Evolutionary conservation across 352 stramenopile species (phyloP).

Genomic region (Phytophthora rubi): DNA sequence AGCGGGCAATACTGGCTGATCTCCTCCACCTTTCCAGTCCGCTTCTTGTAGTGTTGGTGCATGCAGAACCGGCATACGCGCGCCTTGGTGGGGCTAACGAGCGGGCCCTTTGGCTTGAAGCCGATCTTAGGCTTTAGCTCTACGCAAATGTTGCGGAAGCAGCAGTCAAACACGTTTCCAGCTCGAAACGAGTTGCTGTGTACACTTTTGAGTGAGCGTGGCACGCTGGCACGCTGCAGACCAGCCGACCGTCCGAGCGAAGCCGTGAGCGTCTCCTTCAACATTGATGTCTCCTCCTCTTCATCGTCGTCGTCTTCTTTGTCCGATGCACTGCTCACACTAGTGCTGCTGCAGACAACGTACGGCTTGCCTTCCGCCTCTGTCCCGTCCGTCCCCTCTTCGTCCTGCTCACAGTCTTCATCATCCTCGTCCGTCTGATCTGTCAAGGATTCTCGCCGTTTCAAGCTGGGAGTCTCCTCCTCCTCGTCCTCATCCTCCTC

Average conservation of each 20-base stretch:
- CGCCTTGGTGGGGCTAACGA: constrained; percentile 68
- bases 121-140: constrained; percentile 91
- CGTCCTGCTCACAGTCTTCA: constrained; percentile 20
- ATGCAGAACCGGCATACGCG: constrained; percentile 87
- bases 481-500: constrained; percentile 34
- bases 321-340: constrained; percentile 37
- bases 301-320: constrained; percentile 43
- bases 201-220: constrained; percentile 24
- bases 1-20: constrained; percentile 87
- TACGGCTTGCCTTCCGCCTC: constrained; percentile 34
- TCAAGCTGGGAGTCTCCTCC: constrained; percentile 18
- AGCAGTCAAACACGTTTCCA: constrained; percentile 84
- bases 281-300: constrained; percentile 20
- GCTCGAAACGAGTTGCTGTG: constrained; percentile 48
- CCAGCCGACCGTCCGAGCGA: constrained; percentile 16
- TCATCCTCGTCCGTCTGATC: constrained; percentile 51
- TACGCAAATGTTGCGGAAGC: constrained; percentile 86
- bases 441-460: constrained; percentile 31
- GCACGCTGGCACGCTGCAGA: constrained; percentile 2
- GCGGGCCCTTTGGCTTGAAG: constrained; percentile 65
- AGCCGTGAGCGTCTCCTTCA: constrained; percentile 21
- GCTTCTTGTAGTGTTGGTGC: constrained; percentile 89
- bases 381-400: constrained; percentile 17
- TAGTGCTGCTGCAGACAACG: constrained; percentile 37
- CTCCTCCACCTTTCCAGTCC: constrained; percentile 75